phyloP scores from a whole-genome alignment of 139 green algal genomes.

The Eudorina sp. region DNA sequence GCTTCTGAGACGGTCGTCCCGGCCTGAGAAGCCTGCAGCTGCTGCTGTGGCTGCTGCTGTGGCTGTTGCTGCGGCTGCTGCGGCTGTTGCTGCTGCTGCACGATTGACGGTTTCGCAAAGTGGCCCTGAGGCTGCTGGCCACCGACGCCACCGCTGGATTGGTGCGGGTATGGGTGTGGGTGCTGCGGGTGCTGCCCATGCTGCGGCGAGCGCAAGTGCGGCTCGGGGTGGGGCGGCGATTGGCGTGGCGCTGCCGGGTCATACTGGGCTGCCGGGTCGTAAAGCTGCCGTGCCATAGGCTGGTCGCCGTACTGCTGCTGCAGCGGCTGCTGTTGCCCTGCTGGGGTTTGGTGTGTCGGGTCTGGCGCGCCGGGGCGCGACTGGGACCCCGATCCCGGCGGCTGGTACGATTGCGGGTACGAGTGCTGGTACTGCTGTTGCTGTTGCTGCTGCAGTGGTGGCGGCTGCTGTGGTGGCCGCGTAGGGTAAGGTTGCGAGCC shows the following conservation, averaged over 20 bases:
- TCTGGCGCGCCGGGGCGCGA: too few relatives aligned
- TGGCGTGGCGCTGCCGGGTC: not conserved
- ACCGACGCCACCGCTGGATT: not conserved
- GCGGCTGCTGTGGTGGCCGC: not conserved
- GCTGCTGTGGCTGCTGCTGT: not conserved
- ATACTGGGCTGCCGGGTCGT: too few relatives aligned
- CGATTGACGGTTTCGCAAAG: not conserved
- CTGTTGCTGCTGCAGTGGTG: not conserved
- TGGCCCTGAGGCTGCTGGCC: not conserved
- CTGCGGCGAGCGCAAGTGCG: not conserved
- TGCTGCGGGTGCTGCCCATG: not conserved
- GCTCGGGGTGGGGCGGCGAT: not conserved
- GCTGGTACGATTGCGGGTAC: not conserved
- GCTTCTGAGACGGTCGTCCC: too few relatives aligned
- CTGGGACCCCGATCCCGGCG: too few relatives aligned
- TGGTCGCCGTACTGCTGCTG: not conserved
- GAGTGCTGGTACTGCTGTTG: not conserved
- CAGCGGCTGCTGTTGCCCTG: not conserved
- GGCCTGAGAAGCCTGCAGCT: too few relatives aligned
- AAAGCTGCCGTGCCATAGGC: not conserved
- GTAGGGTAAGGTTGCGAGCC: not conserved
- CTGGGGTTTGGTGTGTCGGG: too few relatives aligned
- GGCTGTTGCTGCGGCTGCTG: not conserved
- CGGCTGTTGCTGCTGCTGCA: conserved; percentile 10
- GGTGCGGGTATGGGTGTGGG: not conserved